Conservation (phyloP, 2,329 filamentous ascomycete species). For the Fusarium nelsonii region DNA sequence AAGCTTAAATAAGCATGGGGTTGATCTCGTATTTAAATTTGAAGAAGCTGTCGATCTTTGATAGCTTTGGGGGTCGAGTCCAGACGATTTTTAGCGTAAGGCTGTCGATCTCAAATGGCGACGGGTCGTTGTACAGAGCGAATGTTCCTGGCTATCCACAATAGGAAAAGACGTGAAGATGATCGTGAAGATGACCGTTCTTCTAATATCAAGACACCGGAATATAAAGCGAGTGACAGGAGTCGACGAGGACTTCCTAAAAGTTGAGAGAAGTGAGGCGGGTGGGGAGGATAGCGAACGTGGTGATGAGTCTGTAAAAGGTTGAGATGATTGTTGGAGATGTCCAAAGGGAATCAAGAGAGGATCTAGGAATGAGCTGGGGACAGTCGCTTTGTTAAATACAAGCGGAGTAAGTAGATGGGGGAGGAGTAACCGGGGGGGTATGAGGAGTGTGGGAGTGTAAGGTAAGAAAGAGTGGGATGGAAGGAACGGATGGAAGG, state of each 20-base stretch:
- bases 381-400: conserved; percentile 50
- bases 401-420: conserved; percentile 45
- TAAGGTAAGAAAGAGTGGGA: conserved; percentile 34
- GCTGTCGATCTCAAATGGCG: conserved; percentile 28
- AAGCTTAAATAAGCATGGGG: conserved; percentile 29
- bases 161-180: conserved; percentile 41
- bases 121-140: conserved; percentile 35
- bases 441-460: conserved; percentile 37
- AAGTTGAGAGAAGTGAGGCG: conserved; percentile 53
- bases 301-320: conserved; percentile 50
- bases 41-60: conserved; percentile 27
- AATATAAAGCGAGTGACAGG: conserved; percentile 79
- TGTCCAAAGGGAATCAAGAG: conserved; percentile 47
- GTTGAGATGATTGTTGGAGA: conserved; percentile 44
- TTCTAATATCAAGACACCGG: conserved; percentile 56
- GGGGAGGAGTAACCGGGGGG: conserved; percentile 37
- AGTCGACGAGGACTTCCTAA: conserved; percentile 80
- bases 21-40: conserved; percentile 33
- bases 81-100: conserved; percentile 30
- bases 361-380: conserved; percentile 46
- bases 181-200: conserved; percentile 31
- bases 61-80: conserved; percentile 18
- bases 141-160: conserved; percentile 38
- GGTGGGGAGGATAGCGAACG: conserved; percentile 62
- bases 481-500: conserved; percentile 41